Base-by-base conservation (phyloP, 495 filamentous ascomycete species). In the Opeltia flavorubescens region DNA sequence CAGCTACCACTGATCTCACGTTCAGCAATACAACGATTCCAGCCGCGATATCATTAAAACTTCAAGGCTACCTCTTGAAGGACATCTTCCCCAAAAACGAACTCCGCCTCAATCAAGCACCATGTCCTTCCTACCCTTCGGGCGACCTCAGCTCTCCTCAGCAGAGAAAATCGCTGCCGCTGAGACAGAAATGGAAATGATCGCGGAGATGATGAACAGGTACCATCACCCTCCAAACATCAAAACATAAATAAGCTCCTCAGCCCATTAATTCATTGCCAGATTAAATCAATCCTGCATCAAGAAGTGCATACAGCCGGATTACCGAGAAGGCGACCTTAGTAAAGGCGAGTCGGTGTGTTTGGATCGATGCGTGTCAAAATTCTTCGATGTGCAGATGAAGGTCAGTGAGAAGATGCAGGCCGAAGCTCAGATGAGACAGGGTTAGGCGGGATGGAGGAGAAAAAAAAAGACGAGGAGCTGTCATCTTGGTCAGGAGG, bases 291-390 rank as follows among this genome's bases (percentile, higher is more conserved):
- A 85, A 63, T 86, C 86, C 47, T 98, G 91, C 74, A 77, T 80
- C 49, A 76, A 80, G 62, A 98, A 98, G 67, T 98, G 91, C 64
- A 76, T 98, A 46, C 88, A 87, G 48, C 70, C 65, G 54, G 78
- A 86, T 50, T 98, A 96, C 76, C 85, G 86, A 58, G 91, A 98
- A 71, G 74, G 74, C 59, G 93, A 96, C 48, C 78, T 98, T 51
- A 91, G 94, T 75, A 98, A 98, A 71, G 91, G 91, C 71, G 91
- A 98, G 68, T 83, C 82, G 46, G 91, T 96, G 53, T 98, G 91
- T 69, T 77, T 98, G 52, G 91, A 98, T 69, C 84, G 91, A 51
- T 98, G 91, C 67, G 80, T 89, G 30, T 72, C 82, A 59, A 98
- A 98, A 71, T 96, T 95, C 75, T 95, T 98, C 68, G 91, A 98